A percentile compares a stretch with the other conserved stretches of the same genome.
phyloP scores from a whole-genome alignment of 805 yeast species.

The Candida chilensis region DNA sequence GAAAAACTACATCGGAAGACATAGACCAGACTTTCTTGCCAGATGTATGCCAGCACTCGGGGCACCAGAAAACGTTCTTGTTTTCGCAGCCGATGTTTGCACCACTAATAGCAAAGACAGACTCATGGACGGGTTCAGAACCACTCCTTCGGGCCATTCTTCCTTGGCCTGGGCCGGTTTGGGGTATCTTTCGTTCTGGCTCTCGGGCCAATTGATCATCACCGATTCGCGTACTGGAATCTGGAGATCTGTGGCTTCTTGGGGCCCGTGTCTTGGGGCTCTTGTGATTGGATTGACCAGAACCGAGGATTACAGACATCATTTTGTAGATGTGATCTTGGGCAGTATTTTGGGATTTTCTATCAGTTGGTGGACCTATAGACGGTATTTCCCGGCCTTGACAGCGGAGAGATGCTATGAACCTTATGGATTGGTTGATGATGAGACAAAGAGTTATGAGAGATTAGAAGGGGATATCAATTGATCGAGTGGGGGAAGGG shows the following conservation, averaged over 20 bases:
- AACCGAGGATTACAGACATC: constrained; percentile 91
- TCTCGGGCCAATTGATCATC: constrained; percentile 51
- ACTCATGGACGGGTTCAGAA: constrained; percentile 65
- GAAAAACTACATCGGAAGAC: constrained; percentile 83
- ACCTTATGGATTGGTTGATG: constrained; percentile 18
- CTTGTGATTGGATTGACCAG: constrained; percentile 73
- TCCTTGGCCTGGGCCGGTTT: constrained; percentile 62
- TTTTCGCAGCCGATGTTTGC: constrained; percentile 57
- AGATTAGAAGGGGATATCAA: background rate
- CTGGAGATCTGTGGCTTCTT: constrained; percentile 50
- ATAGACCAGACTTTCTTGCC: constrained; percentile 86
- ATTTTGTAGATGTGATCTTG: constrained; percentile 71
- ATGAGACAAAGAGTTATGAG: constrained; percentile 2
- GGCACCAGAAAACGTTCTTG: constrained; percentile 45
- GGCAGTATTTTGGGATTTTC: constrained; percentile 63
- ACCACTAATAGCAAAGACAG: constrained; percentile 35
- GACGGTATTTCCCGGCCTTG: constrained; percentile 40
- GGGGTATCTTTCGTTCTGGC: constrained; percentile 55
- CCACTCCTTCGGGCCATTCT: constrained; percentile 81
- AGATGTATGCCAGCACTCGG: constrained; percentile 65
- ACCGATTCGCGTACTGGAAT: constrained; percentile 42
- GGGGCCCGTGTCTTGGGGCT: constrained; percentile 61
- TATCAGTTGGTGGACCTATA: constrained; percentile 51
- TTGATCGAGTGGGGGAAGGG: no score
- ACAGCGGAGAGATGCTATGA: constrained; percentile 21